phyloP scores from a whole-genome alignment of 2,329 filamentous ascomycete genomes.

The Bisporella sp. region DNA sequence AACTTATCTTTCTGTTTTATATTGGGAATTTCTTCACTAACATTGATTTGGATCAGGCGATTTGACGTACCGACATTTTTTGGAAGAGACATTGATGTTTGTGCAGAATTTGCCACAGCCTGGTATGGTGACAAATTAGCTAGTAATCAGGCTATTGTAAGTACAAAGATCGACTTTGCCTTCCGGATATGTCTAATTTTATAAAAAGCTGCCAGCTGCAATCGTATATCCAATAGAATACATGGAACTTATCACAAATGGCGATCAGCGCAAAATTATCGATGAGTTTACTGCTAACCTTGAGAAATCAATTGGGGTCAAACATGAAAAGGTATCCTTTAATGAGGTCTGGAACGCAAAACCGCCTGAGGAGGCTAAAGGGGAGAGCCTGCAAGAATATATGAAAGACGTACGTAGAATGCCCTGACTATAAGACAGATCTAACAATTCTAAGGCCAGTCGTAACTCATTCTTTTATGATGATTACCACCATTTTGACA shows the following conservation, averaged over 20 bases:
- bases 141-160: neutral
- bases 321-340: neutral
- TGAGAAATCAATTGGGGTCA: neutral
- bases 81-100: conserved; percentile 8
- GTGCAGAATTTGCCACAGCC: neutral
- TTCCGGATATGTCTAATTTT: neutral
- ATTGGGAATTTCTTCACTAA: neutral
- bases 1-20: neutral
- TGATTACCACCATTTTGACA: conserved; percentile 1
- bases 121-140: conserved; percentile 3
- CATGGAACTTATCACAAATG: neutral
- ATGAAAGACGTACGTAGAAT: neutral
- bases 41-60: conserved; percentile 1
- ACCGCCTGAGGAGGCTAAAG: neutral
- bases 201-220: neutral
- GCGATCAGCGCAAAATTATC: conserved; percentile 1
- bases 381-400: neutral
- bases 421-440: neutral
- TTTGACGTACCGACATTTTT: conserved; percentile 17
- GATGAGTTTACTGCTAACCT: neutral
- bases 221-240: conserved; percentile 1
- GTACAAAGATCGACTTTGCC: neutral
- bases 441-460: conserved; percentile 1
- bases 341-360: neutral
- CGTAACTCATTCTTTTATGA: conserved; percentile 5